A percentile compares a stretch with the other conserved stretches of the same genome.
phyloP scores from a whole-genome alignment of 768 basidiomycete species.

The Sistotremastrum niveocremeum region DNA sequence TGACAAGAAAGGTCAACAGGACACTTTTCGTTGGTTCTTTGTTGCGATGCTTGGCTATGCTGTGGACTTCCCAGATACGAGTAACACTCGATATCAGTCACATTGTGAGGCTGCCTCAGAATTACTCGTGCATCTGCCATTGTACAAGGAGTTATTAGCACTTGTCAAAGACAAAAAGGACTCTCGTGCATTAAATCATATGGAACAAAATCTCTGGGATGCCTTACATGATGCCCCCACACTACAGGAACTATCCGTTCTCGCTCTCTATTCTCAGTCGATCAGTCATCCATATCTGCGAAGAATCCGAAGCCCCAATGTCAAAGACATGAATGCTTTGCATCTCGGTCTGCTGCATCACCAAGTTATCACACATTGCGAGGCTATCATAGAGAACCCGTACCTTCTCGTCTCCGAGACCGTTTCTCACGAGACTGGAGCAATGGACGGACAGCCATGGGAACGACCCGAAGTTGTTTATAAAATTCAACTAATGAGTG shows the following conservation, averaged over 20 bases:
- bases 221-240: slow-evolving; percentile 11
- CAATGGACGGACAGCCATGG: slow-evolving; percentile 8
- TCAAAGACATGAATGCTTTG: slow-evolving; percentile 11
- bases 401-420: slow-evolving; percentile 9
- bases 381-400: slow-evolving; percentile 10
- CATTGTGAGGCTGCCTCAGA: slow-evolving; percentile 9
- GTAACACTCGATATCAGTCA: slow-evolving; percentile 12
- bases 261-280: slow-evolving; percentile 13
- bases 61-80: slow-evolving; percentile 12
- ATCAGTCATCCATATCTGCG: slow-evolving; percentile 16
- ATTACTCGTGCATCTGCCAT: slow-evolving; percentile 5
- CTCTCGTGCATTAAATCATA: slow-evolving; percentile 10
- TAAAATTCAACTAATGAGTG: slow-evolving; percentile 2
- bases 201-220: slow-evolving; percentile 15
- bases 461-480: slow-evolving; percentile 3
- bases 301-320: slow-evolving; percentile 7
- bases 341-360: slow-evolving; percentile 12
- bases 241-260: slow-evolving; percentile 11
- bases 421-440: slow-evolving; percentile 2
- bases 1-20: slow-evolving; percentile 21
- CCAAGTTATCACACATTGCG: slow-evolving; percentile 7
- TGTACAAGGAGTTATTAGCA: slow-evolving; percentile 12
- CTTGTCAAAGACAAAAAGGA: slow-evolving; percentile 10
- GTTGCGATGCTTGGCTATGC: slow-evolving; percentile 7
- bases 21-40: slow-evolving; percentile 11